These are phyloP conservation scores for Podosphaera xanthii DNA, from an alignment of 2,329 filamentous ascomycete genomes.

Conservation along the genomic window DNA sequence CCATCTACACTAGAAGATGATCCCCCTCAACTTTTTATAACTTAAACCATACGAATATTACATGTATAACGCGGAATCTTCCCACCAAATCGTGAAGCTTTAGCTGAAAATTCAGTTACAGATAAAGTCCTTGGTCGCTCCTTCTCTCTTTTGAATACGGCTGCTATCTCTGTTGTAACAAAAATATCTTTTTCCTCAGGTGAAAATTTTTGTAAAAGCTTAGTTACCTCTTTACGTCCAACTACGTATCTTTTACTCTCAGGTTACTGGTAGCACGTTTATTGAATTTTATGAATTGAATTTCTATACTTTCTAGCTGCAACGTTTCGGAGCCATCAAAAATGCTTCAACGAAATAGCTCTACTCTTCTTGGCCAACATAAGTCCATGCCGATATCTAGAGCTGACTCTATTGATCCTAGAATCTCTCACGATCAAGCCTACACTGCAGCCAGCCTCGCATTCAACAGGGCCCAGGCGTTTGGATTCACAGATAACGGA, in stretches of 20 bases:
- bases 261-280: slow-evolving; percentile 7
- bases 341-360: slow-evolving; percentile 21
- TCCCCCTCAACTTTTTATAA: too few species aligned
- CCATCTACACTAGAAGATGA: too few species aligned
- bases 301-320: slow-evolving; percentile 9
- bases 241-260: slow-evolving; percentile 15
- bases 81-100: too few species aligned
- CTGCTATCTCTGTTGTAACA: too few species aligned
- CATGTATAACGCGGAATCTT: too few species aligned
- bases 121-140: too few species aligned
- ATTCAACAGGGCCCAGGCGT: slow-evolving; percentile 28
- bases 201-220: background rate
- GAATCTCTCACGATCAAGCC: slow-evolving; percentile 31
- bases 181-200: too few species aligned
- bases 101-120: too few species aligned
- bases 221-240: slow-evolving; percentile 12
- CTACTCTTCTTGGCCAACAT: slow-evolving; percentile 23
- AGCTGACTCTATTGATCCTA: slow-evolving; percentile 26
- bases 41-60: too few species aligned
- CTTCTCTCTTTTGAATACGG: too few species aligned
- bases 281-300: slow-evolving; percentile 13
- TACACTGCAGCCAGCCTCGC: slow-evolving; percentile 38
- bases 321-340: slow-evolving; percentile 3
- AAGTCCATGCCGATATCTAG: slow-evolving; percentile 30
- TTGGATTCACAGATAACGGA: slow-evolving; percentile 15